A percentile compares a stretch with the other conserved stretches of the same genome.
Evolutionary conservation across 2,329 filamentous ascomycete species (phyloP).

Genomic region (Botryotinia convoluta): DNA sequence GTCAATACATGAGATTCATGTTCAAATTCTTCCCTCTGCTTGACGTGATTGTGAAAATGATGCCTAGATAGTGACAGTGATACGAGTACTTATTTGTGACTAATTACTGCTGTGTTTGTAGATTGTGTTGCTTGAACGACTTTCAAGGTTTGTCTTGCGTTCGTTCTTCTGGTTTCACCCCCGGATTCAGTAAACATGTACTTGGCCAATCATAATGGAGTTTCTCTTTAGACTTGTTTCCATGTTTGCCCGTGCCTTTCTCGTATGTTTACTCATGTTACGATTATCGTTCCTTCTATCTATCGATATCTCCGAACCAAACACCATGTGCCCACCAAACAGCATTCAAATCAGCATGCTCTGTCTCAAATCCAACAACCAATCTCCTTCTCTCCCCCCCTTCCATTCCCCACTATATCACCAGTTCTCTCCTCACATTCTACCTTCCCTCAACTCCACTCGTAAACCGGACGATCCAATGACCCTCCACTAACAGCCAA

Average conservation of each 20-base stretch:
- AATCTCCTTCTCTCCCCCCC: not conserved
- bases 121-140: not conserved
- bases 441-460: not conserved
- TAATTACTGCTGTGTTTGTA: not conserved
- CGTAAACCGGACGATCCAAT: not conserved
- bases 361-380: not conserved
- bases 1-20: conserved; percentile 8
- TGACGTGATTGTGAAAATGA: not conserved
- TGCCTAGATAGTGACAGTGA: not conserved
- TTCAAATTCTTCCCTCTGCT: not conserved
- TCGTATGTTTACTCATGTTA: not conserved
- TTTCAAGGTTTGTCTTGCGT: not conserved
- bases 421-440: not conserved
- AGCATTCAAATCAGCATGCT: not conserved
- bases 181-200: not conserved
- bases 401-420: not conserved
- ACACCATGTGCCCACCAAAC: not conserved
- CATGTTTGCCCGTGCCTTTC: not conserved
- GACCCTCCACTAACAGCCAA: not conserved
- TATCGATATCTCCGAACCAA: not conserved
- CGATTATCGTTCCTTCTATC: not conserved
- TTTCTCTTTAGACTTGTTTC: not conserved
- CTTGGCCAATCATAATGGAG: not conserved
- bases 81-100: conserved; percentile 4
- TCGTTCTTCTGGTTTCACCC: not conserved